Conservation (phyloP, 257 asterid species). For the Gentiana straminea region DNA sequence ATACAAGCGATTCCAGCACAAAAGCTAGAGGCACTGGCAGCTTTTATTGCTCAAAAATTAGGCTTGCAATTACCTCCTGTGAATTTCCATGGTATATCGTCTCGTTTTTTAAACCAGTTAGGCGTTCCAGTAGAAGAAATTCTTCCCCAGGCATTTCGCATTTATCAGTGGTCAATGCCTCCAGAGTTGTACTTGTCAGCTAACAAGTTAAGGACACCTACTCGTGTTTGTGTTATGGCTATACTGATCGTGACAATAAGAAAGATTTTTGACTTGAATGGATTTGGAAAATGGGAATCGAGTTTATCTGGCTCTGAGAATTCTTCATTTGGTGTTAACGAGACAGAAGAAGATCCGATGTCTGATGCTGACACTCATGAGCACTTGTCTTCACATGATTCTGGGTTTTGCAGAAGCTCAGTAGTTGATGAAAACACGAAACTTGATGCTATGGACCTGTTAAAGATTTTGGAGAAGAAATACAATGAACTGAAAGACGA, state of each 20-base stretch:
- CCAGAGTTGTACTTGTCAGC: conserved; percentile 52
- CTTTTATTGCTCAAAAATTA: conserved; percentile 44
- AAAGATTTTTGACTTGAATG: conserved; percentile 50
- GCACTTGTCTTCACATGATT: conserved; percentile 15
- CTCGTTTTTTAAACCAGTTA: conserved; percentile 42
- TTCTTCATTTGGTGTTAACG: conserved; percentile 12
- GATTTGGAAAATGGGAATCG: conserved; percentile 70
- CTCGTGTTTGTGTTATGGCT: conserved; percentile 66
- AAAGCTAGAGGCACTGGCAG: conserved; percentile 63
- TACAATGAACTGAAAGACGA: conserved; percentile 36
- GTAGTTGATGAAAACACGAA: conserved; percentile 17
- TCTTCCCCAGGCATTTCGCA: conserved; percentile 49
- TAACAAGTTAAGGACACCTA: conserved; percentile 45
- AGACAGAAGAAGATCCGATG: conserved; percentile 14
- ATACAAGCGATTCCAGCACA: conserved; percentile 35
- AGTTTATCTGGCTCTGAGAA: conserved; percentile 26
- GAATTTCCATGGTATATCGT: conserved; percentile 59
- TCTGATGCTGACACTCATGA: conserved; percentile 6
- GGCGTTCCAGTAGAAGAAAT: conserved; percentile 42
- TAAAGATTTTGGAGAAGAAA: conserved; percentile 42
- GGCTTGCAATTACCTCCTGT: conserved; percentile 67
- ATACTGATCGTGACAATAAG: conserved; percentile 62
- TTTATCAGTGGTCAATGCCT: conserved; percentile 71
- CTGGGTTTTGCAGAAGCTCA: conserved; percentile 11
- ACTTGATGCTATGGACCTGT: conserved; percentile 31